Evolutionary conservation across 805 yeast species (phyloP), one percentile per base, ranked within the genome.

Genomic region (Spathaspora gorwiae): DNA sequence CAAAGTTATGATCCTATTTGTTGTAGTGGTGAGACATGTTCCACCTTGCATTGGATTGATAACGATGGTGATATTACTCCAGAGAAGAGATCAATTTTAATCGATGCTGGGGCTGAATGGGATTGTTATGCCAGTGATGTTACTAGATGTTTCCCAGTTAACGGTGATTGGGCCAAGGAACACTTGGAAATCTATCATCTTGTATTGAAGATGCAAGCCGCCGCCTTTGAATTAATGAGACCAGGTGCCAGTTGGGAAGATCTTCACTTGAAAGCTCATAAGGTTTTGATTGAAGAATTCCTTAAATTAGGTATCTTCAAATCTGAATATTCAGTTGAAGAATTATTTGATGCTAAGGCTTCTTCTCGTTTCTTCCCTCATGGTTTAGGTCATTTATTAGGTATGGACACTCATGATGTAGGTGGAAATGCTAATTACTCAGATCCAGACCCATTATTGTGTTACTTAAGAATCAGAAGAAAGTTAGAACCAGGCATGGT

Each of bases 71-170:
- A 64, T 4, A 55, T 64, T 12, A 48, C 50, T 7, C 84, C 80
- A 42, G 68, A 74, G 3, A 82, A 80, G 56, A 80, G 78, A 39
- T 76, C 90, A 6, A 76, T 92, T 10, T 75, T 92, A 49, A 83
- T 92, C 44, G 99, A 92, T 68, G 97, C 98, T 7, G 99, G 99
- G 45, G 96, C 97, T 2, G 98, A 92, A 66, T 92, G 97, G 97
- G 79, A 80, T 52, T 82, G 88, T 62, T 92, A 92, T 64, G 90
- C 97, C 2, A 75, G 89, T 37, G 99, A 92, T 62, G 97, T 94
- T 37, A 94, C 99, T 12, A 79, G 99, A 61, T 87, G 95, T 60
- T 92, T 90, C 79, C 99, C 99, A 27, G 81, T 89, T 45, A 78
- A 73, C 50, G 99, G 99, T 6, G 81, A 83, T 44, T 92, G 96